Base-by-base conservation (phyloP, 208 protist genomes). In the Wallacemonas sp. region DNA sequence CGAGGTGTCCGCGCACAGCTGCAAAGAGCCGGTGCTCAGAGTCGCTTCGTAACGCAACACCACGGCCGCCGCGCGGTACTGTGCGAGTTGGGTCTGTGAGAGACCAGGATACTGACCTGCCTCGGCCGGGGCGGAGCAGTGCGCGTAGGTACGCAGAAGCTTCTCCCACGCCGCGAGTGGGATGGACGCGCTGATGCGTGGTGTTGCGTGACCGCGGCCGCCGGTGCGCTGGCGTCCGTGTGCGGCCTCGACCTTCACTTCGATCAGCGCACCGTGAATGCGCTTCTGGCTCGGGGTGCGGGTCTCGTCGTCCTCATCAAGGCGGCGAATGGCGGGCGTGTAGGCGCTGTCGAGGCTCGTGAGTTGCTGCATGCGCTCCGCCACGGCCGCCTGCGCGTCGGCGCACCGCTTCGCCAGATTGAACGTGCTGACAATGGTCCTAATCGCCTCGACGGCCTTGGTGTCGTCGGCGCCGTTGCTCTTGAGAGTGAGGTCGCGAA, bases 401-500 rank as follows among this genome's bases (percentile, higher is more conserved):
- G 62, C 61, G 70, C 90, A 93, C 14, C 85, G 81, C 62, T 61
- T 17, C 11, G 76, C 63, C 4, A 95, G 61, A 30, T 76, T 48
- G 65, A 95, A 95, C 21, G 64, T 23, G 43, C 47, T 32, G 12
- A 95, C 68, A 2, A 92, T 24, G 17, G 54, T 24, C 17, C 54
- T 57, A 34, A 95, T 62, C 8, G 43, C 58, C 0, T 32, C 72
- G 11, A 88, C 61, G 12, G 82, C 76, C n/a, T 52, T 63, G 0
- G 72, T 6, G 49, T 77, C 75, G 56, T 75, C 48, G 1, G 65
- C 65, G 27, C 65, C 78, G 68, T 83, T 79, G 46, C 85, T 88
- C 73, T 95, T 95, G 11, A 95, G 46, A 26, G 87, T 82, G 24
- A 95, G 68, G 68, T 95, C 90, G 0, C 90, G 84, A 2, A 95